Evolutionary conservation across 495 filamentous ascomycete genomes (phyloP).

Genomic region (Bacidia rubella): DNA sequence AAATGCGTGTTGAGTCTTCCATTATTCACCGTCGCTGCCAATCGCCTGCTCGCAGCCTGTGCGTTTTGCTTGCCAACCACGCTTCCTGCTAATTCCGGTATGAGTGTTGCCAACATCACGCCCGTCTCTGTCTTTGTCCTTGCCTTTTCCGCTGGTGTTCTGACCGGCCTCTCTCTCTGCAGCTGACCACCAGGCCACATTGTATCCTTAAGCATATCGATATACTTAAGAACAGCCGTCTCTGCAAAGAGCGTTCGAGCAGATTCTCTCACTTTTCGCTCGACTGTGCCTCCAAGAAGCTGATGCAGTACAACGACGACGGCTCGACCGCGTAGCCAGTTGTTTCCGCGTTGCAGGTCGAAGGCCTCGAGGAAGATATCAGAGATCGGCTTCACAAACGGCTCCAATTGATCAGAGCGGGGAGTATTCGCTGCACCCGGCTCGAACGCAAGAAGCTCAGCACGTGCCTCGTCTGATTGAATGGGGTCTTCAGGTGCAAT

Average conservation of each 20-base stretch:
- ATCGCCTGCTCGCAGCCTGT: conserved; percentile 63
- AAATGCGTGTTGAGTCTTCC: conserved; percentile 54
- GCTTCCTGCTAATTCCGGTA: conserved; percentile 70
- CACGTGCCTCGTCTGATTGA: conserved; percentile 78
- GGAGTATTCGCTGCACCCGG: conserved; percentile 31
- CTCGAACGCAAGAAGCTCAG: conserved; percentile 88
- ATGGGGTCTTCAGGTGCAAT: conserved; percentile 45
- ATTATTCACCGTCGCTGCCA: conserved; percentile 77
- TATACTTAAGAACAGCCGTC: conserved; percentile 61
- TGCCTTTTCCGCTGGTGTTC: conserved; percentile 53
- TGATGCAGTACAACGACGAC: conserved; percentile 74
- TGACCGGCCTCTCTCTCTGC: conserved; percentile 33
- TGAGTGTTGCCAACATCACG: conserved; percentile 63
- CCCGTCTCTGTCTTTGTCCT: conserved; percentile 59
- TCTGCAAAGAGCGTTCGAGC: conserved; percentile 57
- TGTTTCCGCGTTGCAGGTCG: conserved; percentile 85
- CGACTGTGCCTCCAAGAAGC: conserved; percentile 71
- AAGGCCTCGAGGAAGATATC: conserved; percentile 96
- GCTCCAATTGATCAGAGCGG: conserved; percentile 50
- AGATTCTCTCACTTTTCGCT: conserved; percentile 81
- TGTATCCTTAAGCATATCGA: conserved; percentile 51
- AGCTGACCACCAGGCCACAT: conserved; percentile 62
- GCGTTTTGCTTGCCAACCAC: conserved; percentile 78
- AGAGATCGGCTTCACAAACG: conserved; percentile 96
- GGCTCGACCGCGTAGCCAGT: conserved; percentile 84